Conservation (phyloP, 805 yeast genomes). For the Cyberlindnera maclurae region DNA sequence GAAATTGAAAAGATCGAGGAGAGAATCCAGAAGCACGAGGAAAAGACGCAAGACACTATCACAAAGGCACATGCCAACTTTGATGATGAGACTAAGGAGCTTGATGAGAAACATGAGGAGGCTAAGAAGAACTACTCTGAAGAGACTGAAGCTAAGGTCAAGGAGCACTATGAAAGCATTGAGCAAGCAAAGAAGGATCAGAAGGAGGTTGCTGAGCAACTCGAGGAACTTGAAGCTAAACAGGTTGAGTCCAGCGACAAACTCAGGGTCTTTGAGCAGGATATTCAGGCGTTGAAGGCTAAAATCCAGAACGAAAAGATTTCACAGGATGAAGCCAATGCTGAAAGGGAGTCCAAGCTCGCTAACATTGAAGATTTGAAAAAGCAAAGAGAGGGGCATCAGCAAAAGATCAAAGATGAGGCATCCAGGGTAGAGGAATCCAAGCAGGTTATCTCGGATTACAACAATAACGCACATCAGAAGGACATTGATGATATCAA, state of each 20-base stretch:
- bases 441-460: slow-evolving; percentile 8
- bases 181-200: slow-evolving; percentile 19
- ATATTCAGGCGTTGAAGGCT: slow-evolving; percentile 12
- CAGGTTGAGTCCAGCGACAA: slow-evolving; percentile 21
- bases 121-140: slow-evolving; percentile 13
- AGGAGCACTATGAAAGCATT: slow-evolving; percentile 15
- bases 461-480: slow-evolving; percentile 8
- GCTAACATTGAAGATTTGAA: slow-evolving; percentile 15
- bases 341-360: slow-evolving; percentile 10
- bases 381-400: slow-evolving; percentile 14
- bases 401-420: slow-evolving; percentile 11
- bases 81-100: slow-evolving; percentile 12
- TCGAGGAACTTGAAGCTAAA: slow-evolving; percentile 19
- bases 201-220: slow-evolving; percentile 13
- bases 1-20: slow-evolving; percentile 19
- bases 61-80: slow-evolving; percentile 11
- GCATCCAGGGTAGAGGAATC: slow-evolving; percentile 6
- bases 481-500: slow-evolving; percentile 16
- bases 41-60: slow-evolving; percentile 9
- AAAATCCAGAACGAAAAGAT: slow-evolving; percentile 13
- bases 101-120: slow-evolving; percentile 21
- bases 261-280: slow-evolving; percentile 12
- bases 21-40: slow-evolving; percentile 12
- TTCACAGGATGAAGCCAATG: slow-evolving; percentile 14
- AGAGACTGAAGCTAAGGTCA: slow-evolving; percentile 19